These are phyloP conservation scores for Cladosporium sp. DNA, from an alignment of 2,329 filamentous ascomycete genomes.

Conservation along the genomic window DNA sequence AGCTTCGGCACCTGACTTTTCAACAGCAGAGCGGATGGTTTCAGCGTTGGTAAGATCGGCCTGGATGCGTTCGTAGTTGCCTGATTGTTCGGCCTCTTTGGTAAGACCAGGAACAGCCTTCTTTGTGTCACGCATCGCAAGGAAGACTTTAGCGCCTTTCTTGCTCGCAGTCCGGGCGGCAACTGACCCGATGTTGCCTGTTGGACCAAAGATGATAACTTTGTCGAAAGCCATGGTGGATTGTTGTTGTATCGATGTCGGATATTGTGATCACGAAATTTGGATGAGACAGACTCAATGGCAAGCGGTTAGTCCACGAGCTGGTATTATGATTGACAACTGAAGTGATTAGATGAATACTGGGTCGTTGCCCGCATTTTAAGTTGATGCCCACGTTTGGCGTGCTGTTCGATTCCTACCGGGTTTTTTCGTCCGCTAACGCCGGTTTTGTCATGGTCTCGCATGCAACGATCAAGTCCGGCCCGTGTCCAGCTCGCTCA, in stretches of 20 bases:
- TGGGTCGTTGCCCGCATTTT: too few relatives aligned
- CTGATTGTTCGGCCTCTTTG: constrained; percentile 26
- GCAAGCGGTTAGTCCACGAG: too few relatives aligned
- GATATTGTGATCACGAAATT: neutral
- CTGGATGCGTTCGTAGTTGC: constrained; percentile 35
- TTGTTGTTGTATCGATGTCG: neutral
- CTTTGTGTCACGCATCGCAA: constrained; percentile 46
- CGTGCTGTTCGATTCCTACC: neutral
- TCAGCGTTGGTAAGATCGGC: constrained; percentile 45
- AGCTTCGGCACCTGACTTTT: constrained; percentile 38
- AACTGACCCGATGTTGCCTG: constrained; percentile 42
- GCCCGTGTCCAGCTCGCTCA: too few relatives aligned
- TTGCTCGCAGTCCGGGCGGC: constrained; percentile 38
- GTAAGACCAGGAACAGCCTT: constrained; percentile 41
- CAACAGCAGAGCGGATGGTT: constrained; percentile 39
- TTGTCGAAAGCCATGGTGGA: constrained; percentile 6
- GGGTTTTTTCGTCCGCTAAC: neutral
- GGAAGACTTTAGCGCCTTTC: constrained; percentile 41
- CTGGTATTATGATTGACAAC: too few relatives aligned
- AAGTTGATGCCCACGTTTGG: too few relatives aligned
- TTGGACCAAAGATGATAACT: constrained; percentile 49
- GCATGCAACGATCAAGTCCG: neutral
- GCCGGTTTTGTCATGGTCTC: neutral
- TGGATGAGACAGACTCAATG: too few relatives aligned
- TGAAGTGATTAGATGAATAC: too few relatives aligned